Evolutionary conservation across 2,329 filamentous ascomycete genomes (phyloP), one percentile per base, ranked within the genome.

Genomic region (Orbilia javanica): DNA sequence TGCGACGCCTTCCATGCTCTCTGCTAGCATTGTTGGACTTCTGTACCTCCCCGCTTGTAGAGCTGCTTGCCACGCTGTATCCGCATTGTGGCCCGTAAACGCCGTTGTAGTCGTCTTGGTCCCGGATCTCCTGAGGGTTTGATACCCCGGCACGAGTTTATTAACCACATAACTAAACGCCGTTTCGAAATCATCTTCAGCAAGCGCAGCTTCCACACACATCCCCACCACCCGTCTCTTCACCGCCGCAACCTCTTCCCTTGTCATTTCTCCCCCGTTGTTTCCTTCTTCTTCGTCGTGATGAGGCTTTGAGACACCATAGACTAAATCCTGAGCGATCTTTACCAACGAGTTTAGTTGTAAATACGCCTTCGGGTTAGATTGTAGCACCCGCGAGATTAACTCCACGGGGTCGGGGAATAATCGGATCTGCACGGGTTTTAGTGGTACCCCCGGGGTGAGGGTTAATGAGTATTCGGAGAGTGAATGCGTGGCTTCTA

Each of bases 141-240:
- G 67, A 48, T 68, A 63, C 22, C 48, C 82, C 7, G 84, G 83
- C 6, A 87, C 86, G 0, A 96, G 86, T 22, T 91, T 89, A 82
- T 90, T 93, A 55, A 93, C 88, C 1, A 94, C 90, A 82, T 93
- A 95, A 0, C 92, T 94, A 83, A 95, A 96, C 10, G 93, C 93
- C 0, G 93, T 96, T 82, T 96, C 93, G 79, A 96, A 96, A 82
- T 90, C 93, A 79, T 94, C 90, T 82, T 94, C 92, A 8, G 87
- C 86, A 0, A 96, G 86, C 11, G 93, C 92, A 13, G 91, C 90
- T 82, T 93, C 90, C 46, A 95, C 90, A 79, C 92, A 93, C 91
- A 95, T 93, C 74, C 91, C 91, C 4, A 90, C 90, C 63, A 96
- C 89, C 31, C 92, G 88, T 57, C 88, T 89, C 82, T 91, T 89